Evolutionary conservation across 768 basidiomycete genomes (phyloP).

Genomic region (Chalciporus chontae): DNA sequence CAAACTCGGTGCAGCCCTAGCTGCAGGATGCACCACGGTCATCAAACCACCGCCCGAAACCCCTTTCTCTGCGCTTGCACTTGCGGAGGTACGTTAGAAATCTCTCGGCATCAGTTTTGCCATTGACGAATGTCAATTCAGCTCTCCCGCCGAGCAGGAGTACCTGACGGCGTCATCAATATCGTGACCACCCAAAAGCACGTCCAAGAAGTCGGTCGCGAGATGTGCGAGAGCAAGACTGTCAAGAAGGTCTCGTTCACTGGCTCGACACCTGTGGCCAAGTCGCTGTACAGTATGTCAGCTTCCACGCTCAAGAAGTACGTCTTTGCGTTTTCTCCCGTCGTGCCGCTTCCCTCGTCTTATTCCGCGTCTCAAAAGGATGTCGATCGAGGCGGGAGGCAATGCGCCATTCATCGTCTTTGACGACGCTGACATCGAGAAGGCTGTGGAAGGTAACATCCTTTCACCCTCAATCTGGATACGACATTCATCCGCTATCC

Average conservation of each 20-base stretch:
- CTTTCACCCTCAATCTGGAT: background rate
- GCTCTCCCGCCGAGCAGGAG: conserved; percentile 84
- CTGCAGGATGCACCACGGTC: conserved; percentile 94
- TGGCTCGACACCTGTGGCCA: conserved; percentile 81
- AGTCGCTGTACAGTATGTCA: conserved; percentile 67
- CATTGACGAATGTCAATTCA: conserved; percentile 25
- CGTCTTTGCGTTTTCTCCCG: conserved; percentile 12
- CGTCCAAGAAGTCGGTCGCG: conserved; percentile 83
- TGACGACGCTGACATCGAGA: conserved; percentile 90
- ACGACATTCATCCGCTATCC: conserved; percentile 7
- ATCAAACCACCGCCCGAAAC: conserved; percentile 96
- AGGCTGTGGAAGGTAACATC: conserved; percentile 74
- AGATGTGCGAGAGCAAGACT: conserved; percentile 84
- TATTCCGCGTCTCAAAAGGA: conserved; percentile 24
- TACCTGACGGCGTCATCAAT: conserved; percentile 95
- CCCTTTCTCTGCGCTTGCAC: conserved; percentile 87
- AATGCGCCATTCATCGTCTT: conserved; percentile 98
- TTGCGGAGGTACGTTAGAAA: conserved; percentile 79
- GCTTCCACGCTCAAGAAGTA: conserved; percentile 82
- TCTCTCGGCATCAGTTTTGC: background rate
- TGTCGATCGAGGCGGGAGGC: conserved; percentile 87
- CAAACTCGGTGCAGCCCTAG: conserved; percentile 86
- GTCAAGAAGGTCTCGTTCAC: conserved; percentile 93
- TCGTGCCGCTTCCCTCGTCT: background rate
- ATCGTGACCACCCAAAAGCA: conserved; percentile 86